Base-by-base conservation (phyloP, 345 rosid genomes). In the Eutrema heterophyllum region DNA sequence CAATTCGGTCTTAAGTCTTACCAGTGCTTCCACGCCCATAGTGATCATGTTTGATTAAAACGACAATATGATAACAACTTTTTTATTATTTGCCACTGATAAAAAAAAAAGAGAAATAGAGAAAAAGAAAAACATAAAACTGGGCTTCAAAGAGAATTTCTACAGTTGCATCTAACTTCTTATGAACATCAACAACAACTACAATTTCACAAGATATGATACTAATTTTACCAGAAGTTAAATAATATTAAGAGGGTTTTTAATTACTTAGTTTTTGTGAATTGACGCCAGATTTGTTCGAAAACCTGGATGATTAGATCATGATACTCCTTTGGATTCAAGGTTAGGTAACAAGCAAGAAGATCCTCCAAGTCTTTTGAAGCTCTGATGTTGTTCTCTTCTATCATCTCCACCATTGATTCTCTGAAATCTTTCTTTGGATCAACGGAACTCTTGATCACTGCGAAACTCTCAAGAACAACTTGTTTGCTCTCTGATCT, bases 351-450 rank as follows among this genome's bases (percentile, higher is more conserved):
- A 60, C 94, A 89, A 30, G 94, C 97, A 46, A 93, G 98, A 56
- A 93, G 93, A 59, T 91, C 89, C 66, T 93, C 97, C 78, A 93
- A 78, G 65, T 89, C 98, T 57, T 86, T 84, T 2, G 92, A 76
- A 14, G 77, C 73, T 51, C 78, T 83, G 32, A 93, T 84, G 33
- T 87, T 86, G 75, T 91, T 86, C 78, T 85, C 98, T 75, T 79
- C 78, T 27, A 93, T 89, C 97, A 93, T 93, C 82, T 91, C 98
- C 80, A 81, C 81, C 97, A 93, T 93, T 43, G 98, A 93, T 3
- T 89, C 94, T 72, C 82, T 85, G 82, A 93, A 93, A 79, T 93
- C 97, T 36, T 78, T 87, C 76, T 76, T 80, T 0, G 98, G 98
- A 84, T 93, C 93, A 60, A 80, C 6, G 4, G 98, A 91, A 3